Base-by-base conservation (phyloP, 202 grass and related monocot species). In the Dendrocalamus latiflorus region DNA sequence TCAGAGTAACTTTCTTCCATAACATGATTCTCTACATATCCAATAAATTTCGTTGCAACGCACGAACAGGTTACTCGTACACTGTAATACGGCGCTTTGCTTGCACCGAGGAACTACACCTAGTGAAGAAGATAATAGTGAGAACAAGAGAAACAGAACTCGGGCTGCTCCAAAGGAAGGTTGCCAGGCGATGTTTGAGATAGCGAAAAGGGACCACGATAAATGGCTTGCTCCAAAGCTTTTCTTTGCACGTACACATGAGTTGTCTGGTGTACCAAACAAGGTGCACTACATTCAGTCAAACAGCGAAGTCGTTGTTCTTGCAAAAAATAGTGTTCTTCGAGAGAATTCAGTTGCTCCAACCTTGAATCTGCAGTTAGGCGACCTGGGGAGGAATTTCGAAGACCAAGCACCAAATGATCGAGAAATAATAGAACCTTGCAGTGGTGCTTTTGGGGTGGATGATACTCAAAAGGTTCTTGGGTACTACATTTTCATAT, bases 201-300 rank as follows among this genome's bases (percentile, higher is more conserved):
- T 93, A 59, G 77, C 86, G 68, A 93, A 84, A 70, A 93, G 82
- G 51, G 91, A 88, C 25, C 82, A 82, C 28, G 91, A 82, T 77
- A 90, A 85, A 75, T 93, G 91, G 87, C 77, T 90, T 53, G 87
- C 85, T 80, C 88, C 91, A 55, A 93, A 93, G 79, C 87, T 93
- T 85, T 85, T 88, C 45, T 83, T 90, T 53, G 82, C 84, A 34
- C 88, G 83, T 76, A 90, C 91, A 54, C 88, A 93, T 93, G 91
- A 90, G 82, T 87, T 93, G 72, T 62, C 73, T 5, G 62, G 77
- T 56, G 81, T 84, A 81, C 71, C 77, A 79, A 90, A 69, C 83
- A 93, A 93, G 70, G 85, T 93, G 64, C 91, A 88, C 67, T 91
- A 89, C 83, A 89, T 91, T 76, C 91, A 89, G 39, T 86, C 86